These are phyloP conservation scores for Xanthoconium stramineum DNA, from an alignment of 768 basidiomycete species.

Conservation along the genomic window DNA sequence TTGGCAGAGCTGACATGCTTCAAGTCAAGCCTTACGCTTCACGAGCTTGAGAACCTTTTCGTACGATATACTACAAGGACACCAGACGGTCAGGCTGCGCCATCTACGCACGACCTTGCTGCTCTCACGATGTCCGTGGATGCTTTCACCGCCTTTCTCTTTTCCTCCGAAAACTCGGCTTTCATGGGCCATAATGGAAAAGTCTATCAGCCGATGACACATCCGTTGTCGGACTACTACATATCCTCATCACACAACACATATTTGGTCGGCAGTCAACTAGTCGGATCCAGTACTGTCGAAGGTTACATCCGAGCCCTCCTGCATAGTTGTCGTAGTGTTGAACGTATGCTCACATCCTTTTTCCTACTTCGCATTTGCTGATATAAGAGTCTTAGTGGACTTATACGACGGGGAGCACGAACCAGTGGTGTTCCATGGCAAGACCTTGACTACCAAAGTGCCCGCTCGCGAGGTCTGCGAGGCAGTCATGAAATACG, in stretches of 20 bases:
- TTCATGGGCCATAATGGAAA: constrained; percentile 50
- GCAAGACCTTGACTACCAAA: constrained; percentile 83
- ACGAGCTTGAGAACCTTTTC: constrained; percentile 36
- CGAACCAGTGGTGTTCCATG: constrained; percentile 87
- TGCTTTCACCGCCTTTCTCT: constrained; percentile 73
- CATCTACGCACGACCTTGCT: constrained; percentile 2
- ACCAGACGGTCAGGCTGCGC: background rate
- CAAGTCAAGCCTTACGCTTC: constrained; percentile 35
- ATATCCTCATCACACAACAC: constrained; percentile 93
- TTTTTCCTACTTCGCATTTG: background rate
- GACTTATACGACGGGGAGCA: constrained; percentile 88
- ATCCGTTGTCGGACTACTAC: constrained; percentile 83
- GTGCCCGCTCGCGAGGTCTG: constrained; percentile 80
- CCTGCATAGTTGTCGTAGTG: constrained; percentile 86
- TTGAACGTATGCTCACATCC: constrained; percentile 67
- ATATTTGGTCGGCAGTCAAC: constrained; percentile 82
- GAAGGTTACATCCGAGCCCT: constrained; percentile 93
- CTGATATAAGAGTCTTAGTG: constrained; percentile 44
- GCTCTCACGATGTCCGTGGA: constrained; percentile 45
- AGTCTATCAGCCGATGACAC: constrained; percentile 82
- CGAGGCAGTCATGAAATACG: constrained; percentile 82
- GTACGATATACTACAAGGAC: constrained; percentile 30
- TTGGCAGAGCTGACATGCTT: constrained; percentile 12
- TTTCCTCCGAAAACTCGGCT: constrained; percentile 72
- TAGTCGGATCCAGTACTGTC: constrained; percentile 83